Evolutionary conservation across 2,329 filamentous ascomycete species (phyloP), one percentile per base, ranked within the genome.

Genomic region (Penicillium sp.): DNA sequence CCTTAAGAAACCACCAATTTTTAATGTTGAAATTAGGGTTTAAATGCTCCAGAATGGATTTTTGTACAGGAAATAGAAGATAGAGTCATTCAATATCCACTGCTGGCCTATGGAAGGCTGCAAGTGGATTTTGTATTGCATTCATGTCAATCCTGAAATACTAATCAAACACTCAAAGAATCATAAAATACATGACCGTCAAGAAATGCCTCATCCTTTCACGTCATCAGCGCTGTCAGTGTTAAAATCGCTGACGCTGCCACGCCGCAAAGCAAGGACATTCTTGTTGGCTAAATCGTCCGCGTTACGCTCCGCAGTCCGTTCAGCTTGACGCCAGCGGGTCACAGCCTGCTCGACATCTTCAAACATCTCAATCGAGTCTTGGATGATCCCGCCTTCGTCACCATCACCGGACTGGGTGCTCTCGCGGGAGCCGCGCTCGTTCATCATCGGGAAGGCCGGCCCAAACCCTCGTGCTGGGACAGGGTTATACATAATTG

Each of bases 401-500:
- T 92, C 89, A 13, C 88, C 81, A 66, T 88, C 85, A 66, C 89
- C 90, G 9, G 85, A 82, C 39, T 85, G 78, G 1, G 81, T 72
- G 56, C 70, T 73, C 59, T 70, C 71, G 33, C 67, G 66, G 22
- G 69, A 73, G 31, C 68, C 73, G 56, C 66, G 69, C 73, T 66
- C 83, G 71, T 64, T 81, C 73, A 60, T 81, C 81, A 73, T 76
- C 51, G 66, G 75, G 63, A 92, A 90, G 0, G 82, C 79, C 2
- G 83, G 80, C 0, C 89, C 89, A 10, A 89, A 86, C 0, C 89
- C 89, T 27, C 88, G 85, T 65, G 90, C 82, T 0, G 89, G 87
- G 62, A 96, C 91, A 0, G 90, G 88, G 68, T 98, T 98, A 81
- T 96, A 99, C 95, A 99, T 98, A 76, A 97, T 90, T 18, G 95